Evolutionary conservation across 2,329 filamentous ascomycete species (phyloP).

Genomic region (Aaosphaeria arxii): DNA sequence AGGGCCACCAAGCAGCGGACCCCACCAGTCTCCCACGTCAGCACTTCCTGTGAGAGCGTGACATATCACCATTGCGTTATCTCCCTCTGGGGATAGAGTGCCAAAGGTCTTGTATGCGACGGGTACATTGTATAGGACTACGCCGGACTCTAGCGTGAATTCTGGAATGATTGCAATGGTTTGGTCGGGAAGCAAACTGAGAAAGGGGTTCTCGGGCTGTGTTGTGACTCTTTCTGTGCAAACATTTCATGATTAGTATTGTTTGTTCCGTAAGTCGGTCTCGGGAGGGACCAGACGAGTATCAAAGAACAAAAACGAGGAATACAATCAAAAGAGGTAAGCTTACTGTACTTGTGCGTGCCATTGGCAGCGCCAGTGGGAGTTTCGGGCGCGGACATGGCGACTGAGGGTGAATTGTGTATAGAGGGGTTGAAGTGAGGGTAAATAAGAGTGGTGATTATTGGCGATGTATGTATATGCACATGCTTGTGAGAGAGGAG

Average conservation of each 20-base stretch:
- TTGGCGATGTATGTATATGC: background rate
- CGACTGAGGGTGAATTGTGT: constrained; percentile 9
- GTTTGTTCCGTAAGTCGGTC: constrained; percentile 5
- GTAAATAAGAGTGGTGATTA: background rate
- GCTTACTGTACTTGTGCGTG: constrained; percentile 22
- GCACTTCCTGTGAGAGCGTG: constrained; percentile 83
- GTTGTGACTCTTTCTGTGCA: constrained; percentile 37
- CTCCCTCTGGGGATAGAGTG: constrained; percentile 51
- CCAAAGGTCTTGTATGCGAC: constrained; percentile 65
- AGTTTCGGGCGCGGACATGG: constrained; percentile 17
- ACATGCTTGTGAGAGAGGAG: background rate
- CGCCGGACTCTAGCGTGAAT: constrained; percentile 91
- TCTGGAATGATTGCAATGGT: constrained; percentile 80
- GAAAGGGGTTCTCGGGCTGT: constrained; percentile 91
- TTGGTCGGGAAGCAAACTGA: constrained; percentile 82
- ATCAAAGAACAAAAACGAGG: no score
- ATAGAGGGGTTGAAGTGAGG: constrained; percentile 7
- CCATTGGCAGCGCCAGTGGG: constrained; percentile 14
- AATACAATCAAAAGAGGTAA: background rate
- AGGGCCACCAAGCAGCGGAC: constrained; percentile 72
- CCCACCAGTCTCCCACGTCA: constrained; percentile 87
- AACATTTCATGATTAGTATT: constrained; percentile 11
- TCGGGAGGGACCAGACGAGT: background rate
- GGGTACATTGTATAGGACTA: constrained; percentile 71
- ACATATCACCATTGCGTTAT: constrained; percentile 69